Base-by-base conservation (phyloP, 805 yeast species). In the Zygoascus flipseniorum region DNA sequence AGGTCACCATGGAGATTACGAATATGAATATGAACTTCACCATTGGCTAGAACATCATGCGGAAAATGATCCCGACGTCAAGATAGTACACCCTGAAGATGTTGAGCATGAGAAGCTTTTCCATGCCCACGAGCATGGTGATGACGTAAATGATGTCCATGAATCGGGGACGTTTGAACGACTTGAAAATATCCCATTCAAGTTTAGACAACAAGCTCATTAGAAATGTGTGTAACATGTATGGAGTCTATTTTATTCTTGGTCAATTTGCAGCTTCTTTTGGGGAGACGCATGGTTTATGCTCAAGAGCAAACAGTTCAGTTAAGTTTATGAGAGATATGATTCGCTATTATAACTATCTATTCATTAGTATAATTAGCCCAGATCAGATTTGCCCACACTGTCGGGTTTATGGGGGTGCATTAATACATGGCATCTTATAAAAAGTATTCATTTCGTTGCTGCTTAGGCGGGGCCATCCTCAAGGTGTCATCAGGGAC, bases 1-100 rank as follows among this genome's bases (percentile, higher is more conserved):
- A 8, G 96, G 96, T 28, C 97, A 90, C 65, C 97, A 90, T 70
- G 84, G 89, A 37, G 96, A 88, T 70, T 92, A 89, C 64, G 98
- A 90, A 69, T 78, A 81, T 60, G 97, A 90, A 66, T 92, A 90
- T 66, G 97, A 92, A 67, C 83, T 87, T 54, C 97, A 90, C 67
- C 98, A 90, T 68, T 92, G 97, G 97, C 79, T 83, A 56, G 74
- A 89, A 69, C 67, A 58, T 54, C 74, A 71, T 56, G 60, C 65
- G n/a, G 66, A 86, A 59, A 70, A 75, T 53, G 97, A 89, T 66
- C 97, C 97, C 1, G 89, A 87, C 52, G 89, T 89, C 28, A 75
- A 77, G 61, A 71, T 79, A 23, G 85, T 86, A 51, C 97, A 89
- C 66, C 85, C 83, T 58, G 97, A 89, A 66, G 97, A 89, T 66